Evolutionary conservation across 805 yeast species (phyloP).

Genomic region (Myxozyma sirexii): DNA sequence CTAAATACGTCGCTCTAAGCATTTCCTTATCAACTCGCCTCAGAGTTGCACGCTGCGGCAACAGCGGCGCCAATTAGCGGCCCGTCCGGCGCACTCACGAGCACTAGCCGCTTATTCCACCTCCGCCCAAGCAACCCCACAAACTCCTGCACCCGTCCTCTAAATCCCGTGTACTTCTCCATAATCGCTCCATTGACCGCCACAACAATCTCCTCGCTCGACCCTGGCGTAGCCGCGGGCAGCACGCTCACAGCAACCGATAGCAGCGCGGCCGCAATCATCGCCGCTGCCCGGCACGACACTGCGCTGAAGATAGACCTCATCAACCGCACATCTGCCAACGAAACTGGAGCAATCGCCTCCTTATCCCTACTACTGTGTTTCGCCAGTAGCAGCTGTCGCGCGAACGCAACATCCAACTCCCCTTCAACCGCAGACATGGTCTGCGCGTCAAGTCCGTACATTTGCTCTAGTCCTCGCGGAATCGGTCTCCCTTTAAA

Average conservation of each 20-base stretch:
- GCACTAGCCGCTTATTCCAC: constrained; percentile 16
- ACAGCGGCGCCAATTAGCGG: constrained; percentile 34
- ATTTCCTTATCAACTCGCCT: background rate
- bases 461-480: constrained; percentile 35
- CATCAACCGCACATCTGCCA: constrained; percentile 36
- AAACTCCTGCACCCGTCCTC: constrained; percentile 38
- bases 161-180: constrained; percentile 41
- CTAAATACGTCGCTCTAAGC: background rate
- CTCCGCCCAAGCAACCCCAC: constrained; percentile 29
- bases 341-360: constrained; percentile 11
- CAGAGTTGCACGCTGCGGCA: constrained; percentile 31
- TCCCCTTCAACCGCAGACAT: constrained; percentile 39
- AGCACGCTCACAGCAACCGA: constrained; percentile 36
- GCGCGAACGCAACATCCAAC: constrained; percentile 34
- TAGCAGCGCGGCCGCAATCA: constrained; percentile 38
- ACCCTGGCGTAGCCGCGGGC: constrained; percentile 31
- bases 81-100: constrained; percentile 21
- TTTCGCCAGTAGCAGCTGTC: constrained; percentile 30
- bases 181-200: constrained; percentile 43
- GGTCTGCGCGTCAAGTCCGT: constrained; percentile 36
- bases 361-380: constrained; percentile 16
- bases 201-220: constrained; percentile 33
- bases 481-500: constrained; percentile 37
- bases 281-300: constrained; percentile 42
- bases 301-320: constrained; percentile 38